Evolutionary conservation across 306 rosid species (phyloP).

Genomic region (Echinosophora koreensis): DNA sequence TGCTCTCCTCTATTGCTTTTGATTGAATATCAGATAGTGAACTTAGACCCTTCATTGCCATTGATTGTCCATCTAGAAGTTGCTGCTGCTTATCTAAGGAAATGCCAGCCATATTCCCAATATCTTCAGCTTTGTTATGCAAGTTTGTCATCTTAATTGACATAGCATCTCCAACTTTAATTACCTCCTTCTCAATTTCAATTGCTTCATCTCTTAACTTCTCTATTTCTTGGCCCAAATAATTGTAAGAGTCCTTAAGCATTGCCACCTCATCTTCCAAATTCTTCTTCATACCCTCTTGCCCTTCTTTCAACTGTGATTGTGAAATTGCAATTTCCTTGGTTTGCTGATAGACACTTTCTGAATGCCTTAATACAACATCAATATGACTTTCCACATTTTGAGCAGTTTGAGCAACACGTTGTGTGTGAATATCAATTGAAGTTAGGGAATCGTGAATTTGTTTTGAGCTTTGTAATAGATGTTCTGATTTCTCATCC

Average conservation of each 20-base stretch:
- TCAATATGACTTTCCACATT: constrained; percentile 63
- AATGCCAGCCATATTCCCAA: constrained; percentile 68
- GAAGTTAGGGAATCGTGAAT: constrained; percentile 61
- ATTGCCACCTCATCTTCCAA: constrained; percentile 66
- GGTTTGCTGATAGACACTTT: constrained; percentile 70
- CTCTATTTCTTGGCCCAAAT: constrained; percentile 66
- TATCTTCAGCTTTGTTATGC: constrained; percentile 79
- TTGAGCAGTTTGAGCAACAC: constrained; percentile 59
- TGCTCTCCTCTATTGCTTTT: constrained; percentile 83
- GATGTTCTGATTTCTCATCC: constrained; percentile 59
- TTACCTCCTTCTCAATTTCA: constrained; percentile 68
- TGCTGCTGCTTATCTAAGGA: constrained; percentile 81
- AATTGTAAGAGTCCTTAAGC: constrained; percentile 65
- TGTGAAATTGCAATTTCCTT: constrained; percentile 68
- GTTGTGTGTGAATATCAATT: constrained; percentile 54
- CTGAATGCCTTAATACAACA: constrained; percentile 60
- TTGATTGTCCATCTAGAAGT: constrained; percentile 78
- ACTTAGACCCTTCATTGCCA: constrained; percentile 66
- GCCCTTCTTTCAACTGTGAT: constrained; percentile 66
- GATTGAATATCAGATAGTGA: constrained; percentile 67
- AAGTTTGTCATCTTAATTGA: constrained; percentile 61
- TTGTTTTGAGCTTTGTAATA: constrained; percentile 61
- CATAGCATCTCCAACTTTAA: constrained; percentile 73
- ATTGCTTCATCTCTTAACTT: constrained; percentile 65
- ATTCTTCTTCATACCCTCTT: constrained; percentile 63